Percentiles rank a stretch among this genome's conserved stretches.
phyloP scores from a whole-genome alignment of 2,329 filamentous ascomycete genomes.

The Parasarocladium wereldwijsianum region DNA sequence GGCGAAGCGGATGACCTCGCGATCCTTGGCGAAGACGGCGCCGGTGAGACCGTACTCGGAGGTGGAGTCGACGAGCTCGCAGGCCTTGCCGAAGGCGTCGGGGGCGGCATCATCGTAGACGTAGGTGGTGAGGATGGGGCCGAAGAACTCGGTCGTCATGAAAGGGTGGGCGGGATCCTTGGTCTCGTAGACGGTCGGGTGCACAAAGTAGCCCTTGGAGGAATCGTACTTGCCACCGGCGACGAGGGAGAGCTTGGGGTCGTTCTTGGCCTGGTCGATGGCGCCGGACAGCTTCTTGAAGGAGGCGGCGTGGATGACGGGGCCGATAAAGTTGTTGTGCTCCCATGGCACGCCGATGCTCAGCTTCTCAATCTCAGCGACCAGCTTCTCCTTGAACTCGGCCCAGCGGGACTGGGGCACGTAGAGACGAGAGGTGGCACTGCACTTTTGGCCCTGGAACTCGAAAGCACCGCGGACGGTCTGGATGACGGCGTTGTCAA shows the following conservation, averaged over 20 bases:
- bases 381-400: conserved; percentile 51
- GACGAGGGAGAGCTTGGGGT: conserved; percentile 57
- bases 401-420: conserved; percentile 63
- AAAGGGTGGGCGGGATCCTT: conserved; percentile 60
- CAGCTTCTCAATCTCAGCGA: conserved; percentile 54
- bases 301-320: conserved; percentile 68
- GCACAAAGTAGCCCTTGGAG: conserved; percentile 67
- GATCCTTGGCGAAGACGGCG: conserved; percentile 58
- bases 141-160: conserved; percentile 68
- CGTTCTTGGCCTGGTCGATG: conserved; percentile 68
- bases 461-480: conserved; percentile 81
- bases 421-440: conserved; percentile 68
- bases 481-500: conserved; percentile 65
- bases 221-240: conserved; percentile 65
- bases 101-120: conserved; percentile 57
- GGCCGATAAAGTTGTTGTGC: conserved; percentile 69
- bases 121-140: conserved; percentile 59
- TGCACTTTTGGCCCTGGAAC: conserved; percentile 86
- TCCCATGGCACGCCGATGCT: conserved; percentile 55
- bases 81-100: conserved; percentile 42
- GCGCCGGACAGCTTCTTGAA: conserved; percentile 68
- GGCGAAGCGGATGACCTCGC: conserved; percentile 48
- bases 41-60: conserved; percentile 69
- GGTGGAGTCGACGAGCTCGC: conserved; percentile 52
- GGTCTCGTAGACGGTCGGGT: conserved; percentile 70